Conservation (phyloP, 1,139 yeast species). For the Pichia sp. region DNA sequence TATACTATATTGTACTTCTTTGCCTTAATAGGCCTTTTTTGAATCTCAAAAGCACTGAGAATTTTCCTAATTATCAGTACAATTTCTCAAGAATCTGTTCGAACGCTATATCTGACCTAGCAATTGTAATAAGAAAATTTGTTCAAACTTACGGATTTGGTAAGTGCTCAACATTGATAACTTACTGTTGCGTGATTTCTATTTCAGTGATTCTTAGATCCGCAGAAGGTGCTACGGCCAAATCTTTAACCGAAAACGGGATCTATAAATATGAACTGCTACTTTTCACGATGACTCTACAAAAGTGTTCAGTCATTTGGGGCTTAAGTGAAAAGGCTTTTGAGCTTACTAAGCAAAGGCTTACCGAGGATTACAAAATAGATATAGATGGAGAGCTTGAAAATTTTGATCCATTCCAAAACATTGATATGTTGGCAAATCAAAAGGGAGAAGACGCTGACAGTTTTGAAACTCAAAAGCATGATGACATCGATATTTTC, state of each 20-base stretch:
- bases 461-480: not conserved
- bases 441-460: not conserved
- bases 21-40: conserved; percentile 60
- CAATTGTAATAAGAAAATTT: conserved; percentile 32
- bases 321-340: conserved; percentile 46
- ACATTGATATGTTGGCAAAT: not conserved
- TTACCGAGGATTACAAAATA: conserved; percentile 10
- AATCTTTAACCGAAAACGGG: conserved; percentile 30
- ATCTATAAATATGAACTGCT: conserved; percentile 24
- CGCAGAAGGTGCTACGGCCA: conserved; percentile 26
- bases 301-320: conserved; percentile 46
- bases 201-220: conserved; percentile 44
- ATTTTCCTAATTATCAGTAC: conserved; percentile 9
- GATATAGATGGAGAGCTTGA: conserved; percentile 3
- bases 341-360: conserved; percentile 34
- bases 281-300: conserved; percentile 39
- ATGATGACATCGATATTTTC: not conserved
- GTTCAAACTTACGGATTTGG: conserved; percentile 38
- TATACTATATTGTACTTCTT: conserved; percentile 51
- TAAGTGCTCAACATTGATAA: conserved; percentile 44
- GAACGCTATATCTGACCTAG: conserved; percentile 32
- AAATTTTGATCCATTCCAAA: conserved; percentile 2
- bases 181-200: conserved; percentile 45
- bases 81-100: conserved; percentile 23
- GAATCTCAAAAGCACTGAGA: conserved; percentile 19